Base-by-base conservation (phyloP, 176 grass and related monocot genomes). In the Triticum urartu region DNA sequence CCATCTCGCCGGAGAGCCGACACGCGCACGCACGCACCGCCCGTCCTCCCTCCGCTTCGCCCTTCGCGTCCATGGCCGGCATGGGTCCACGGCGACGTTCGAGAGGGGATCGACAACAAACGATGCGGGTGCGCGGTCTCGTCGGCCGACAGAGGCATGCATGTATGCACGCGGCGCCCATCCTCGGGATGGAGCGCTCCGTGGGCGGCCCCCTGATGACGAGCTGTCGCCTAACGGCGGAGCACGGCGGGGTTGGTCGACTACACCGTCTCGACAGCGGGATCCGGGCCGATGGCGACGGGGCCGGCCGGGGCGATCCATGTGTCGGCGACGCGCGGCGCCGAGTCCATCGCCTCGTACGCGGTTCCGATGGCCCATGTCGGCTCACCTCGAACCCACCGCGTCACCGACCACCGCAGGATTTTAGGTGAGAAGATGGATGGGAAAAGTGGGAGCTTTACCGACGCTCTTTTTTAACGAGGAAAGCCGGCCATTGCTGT, bases 251-350 rank as follows among this genome's bases (percentile, higher is more conserved):
- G n/a, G 60, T 4, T 63, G 59, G 59, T 4, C 60, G 9, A 24
- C n/a, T 7, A 24, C 60, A 24, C 60, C 60, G 20, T 4, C 60
- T 63, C 60, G 60, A 63, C 36, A 72, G 70, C 38, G 40, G 70
- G 70, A 72, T 72, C 38, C 38, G 38, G 3, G 21, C 1, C 21
- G 70, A 72, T n/a, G 38, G 70, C 21, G 38, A 72, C n/a, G 10
- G 70, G 50, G 14, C 47, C 47, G 48, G 47, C 48, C 48, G 50
- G 50, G 50, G 1, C 15, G 50, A 54, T 54, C 10, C 38, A 5
- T 59, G 20, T 71, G 68, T n/a, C 68, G 68, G 68, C 68, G 68
- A 71, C 68, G 67, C 8, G 67, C 66, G 64, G 28, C 61, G 63
- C 63, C 26, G 3, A 2, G 2, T 35, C 15, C 3, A 18, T 8